Conservation (phyloP, 1,284 basidiomycete species). For the Cerioporus squamosus region DNA sequence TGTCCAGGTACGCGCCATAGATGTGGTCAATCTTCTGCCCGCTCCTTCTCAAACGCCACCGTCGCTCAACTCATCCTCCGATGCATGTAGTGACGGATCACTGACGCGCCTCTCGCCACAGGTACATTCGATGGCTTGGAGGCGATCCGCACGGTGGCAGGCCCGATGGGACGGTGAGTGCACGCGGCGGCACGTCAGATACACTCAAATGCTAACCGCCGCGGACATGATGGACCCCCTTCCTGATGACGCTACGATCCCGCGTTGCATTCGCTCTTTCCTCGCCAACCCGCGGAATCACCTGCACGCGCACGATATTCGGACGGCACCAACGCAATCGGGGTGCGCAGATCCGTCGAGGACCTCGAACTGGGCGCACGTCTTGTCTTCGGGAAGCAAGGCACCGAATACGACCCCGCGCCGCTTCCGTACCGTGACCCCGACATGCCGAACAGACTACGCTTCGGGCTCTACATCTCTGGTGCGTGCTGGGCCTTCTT, state of each 20-base stretch:
- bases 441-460: slow-evolving; percentile 56
- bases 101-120: slow-evolving; percentile 28
- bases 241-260: not conserved
- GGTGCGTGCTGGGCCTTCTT: slow-evolving; percentile 40
- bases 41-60: no score
- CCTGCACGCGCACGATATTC: not conserved
- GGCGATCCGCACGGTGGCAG: slow-evolving; percentile 60
- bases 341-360: slow-evolving; percentile 53
- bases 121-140: slow-evolving; percentile 68
- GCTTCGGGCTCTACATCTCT: slow-evolving; percentile 75
- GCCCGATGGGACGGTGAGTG: slow-evolving; percentile 75
- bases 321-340: not conserved
- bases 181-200: not conserved
- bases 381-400: slow-evolving; percentile 57
- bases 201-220: slow-evolving; percentile 1
- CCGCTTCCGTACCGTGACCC: slow-evolving; percentile 68
- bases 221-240: slow-evolving; percentile 4
- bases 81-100: not conserved
- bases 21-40: not conserved
- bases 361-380: slow-evolving; percentile 69
- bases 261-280: not conserved
- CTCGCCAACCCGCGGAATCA: not conserved
- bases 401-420: slow-evolving; percentile 43
- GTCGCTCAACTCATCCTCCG: not conserved
- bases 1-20: slow-evolving; percentile 43